Percentiles rank a stretch among this genome's conserved stretches.
Evolutionary conservation across 192 early-diverging fungal genomes (phyloP).

Genomic region (Backusella westeae): DNA sequence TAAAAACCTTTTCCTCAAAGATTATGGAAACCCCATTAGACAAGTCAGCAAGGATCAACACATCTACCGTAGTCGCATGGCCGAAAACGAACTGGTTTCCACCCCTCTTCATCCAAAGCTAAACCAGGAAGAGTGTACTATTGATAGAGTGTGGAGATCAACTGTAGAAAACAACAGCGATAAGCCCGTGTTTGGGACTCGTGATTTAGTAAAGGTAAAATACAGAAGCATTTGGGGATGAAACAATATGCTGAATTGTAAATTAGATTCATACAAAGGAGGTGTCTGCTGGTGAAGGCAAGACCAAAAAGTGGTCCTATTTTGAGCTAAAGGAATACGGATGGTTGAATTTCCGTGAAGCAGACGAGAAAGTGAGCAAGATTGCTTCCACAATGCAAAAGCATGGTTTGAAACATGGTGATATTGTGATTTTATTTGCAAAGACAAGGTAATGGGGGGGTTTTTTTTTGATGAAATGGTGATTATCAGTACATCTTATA

Average conservation of each 20-base stretch:
- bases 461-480: neutral
- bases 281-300: constrained; percentile 15
- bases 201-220: constrained; percentile 42
- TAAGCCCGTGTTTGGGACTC: constrained; percentile 40
- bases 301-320: constrained; percentile 69
- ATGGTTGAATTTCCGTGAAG: constrained; percentile 70
- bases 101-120: constrained; percentile 33
- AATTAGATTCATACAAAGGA: constrained; percentile 24
- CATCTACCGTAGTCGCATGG: constrained; percentile 38
- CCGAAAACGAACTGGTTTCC: constrained; percentile 35
- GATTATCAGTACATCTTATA: neutral
- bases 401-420: constrained; percentile 48
- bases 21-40: constrained; percentile 19
- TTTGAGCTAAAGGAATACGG: constrained; percentile 65
- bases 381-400: constrained; percentile 53
- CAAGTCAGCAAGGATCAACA: constrained; percentile 40
- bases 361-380: constrained; percentile 34
- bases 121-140: constrained; percentile 26
- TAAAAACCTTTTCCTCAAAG: constrained; percentile 13
- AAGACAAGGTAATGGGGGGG: constrained; percentile 38
- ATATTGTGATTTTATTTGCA: constrained; percentile 47
- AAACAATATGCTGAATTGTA: neutral
- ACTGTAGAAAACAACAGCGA: constrained; percentile 34
- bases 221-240: neutral
- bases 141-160: constrained; percentile 40